Base-by-base conservation (phyloP, 2,329 filamentous ascomycete genomes). In the Colletotrichum agaves region DNA sequence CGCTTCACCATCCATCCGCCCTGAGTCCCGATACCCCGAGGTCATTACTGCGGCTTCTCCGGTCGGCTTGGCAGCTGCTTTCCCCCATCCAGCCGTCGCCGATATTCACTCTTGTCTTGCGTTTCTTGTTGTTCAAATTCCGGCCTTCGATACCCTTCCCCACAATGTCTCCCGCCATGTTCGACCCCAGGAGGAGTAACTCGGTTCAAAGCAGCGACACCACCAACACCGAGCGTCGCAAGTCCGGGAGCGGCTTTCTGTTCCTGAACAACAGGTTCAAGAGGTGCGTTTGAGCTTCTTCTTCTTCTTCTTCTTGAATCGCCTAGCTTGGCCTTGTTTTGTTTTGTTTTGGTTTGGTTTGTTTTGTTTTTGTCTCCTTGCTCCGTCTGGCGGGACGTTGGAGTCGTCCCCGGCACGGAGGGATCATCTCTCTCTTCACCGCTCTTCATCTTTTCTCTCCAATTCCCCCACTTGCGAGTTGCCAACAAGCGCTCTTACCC, bases 251-350 rank as follows among this genome's bases (percentile, higher is more conserved):
- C 46, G 64, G 64, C 41, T 67, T 67, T n/a, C 61, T 67, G 12
- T 67, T 67, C 60, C 31, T 67, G 27, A 67, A 67, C 60, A 67
- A 67, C 60, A 55, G 64, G 17, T 67, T 67, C 64, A 67, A 67
- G 52, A 67, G 64, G 64, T 67, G 58, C 17, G 64, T 53, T 8
- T 27, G 6, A 27, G 27, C 27, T 27, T 27, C 27, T 8, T 27
- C 27, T 27, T 27, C 4, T 4, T 27, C 21, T 23, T 23, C 21
- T 23, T 23, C 21, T 23, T n/a, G n/a, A n/a, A n/a, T n/a, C n/a
- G n/a, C n/a, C n/a, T n/a, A n/a, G n/a, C n/a, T n/a, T n/a, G n/a
- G n/a, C 27, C 0, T 27, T n/a, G 10, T 52, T 13, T 31, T 15
- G 13, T 13, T 21, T n/a, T 50, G 33, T 60, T 62, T 35, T 27